These are phyloP conservation scores for Fusarium sp. DNA, from an alignment of 2,329 filamentous ascomycete species.

Conservation along the genomic window DNA sequence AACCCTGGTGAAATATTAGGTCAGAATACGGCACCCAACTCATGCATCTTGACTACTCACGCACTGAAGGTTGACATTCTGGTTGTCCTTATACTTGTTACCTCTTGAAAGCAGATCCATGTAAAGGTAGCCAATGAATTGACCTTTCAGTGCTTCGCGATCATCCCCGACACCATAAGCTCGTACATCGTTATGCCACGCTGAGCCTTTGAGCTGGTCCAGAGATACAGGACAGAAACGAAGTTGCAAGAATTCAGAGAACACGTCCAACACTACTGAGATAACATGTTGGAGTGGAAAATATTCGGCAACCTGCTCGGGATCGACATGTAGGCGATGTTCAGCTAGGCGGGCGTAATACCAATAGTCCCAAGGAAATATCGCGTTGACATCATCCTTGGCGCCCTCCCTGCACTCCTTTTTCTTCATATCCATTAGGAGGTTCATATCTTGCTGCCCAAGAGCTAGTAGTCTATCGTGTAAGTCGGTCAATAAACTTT, in stretches of 20 bases:
- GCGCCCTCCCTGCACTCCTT: too few relatives aligned
- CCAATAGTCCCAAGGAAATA: neutral
- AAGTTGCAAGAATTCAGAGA: neutral
- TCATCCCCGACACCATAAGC: neutral
- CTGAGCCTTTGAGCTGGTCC: fast-evolving
- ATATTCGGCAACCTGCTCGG: neutral
- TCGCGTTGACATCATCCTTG: fast-evolving
- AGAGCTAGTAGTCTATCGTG: neutral
- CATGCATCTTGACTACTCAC: neutral
- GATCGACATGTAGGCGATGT: fast-evolving
- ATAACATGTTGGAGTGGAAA: neutral
- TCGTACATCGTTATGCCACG: neutral
- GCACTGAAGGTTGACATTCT: neutral
- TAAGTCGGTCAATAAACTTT: neutral
- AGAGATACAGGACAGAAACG: neutral
- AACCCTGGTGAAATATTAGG: neutral
- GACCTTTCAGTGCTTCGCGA: fast-evolving
- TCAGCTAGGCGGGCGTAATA: neutral
- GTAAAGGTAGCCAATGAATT: neutral
- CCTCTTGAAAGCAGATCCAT: neutral
- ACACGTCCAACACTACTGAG: neutral
- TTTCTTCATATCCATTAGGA: neutral
- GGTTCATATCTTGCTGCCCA: neutral
- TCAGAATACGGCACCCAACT: neutral
- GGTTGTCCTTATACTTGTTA: neutral